Conservation (phyloP, 768 basidiomycete genomes). For the Multifurca ochricompacta region DNA sequence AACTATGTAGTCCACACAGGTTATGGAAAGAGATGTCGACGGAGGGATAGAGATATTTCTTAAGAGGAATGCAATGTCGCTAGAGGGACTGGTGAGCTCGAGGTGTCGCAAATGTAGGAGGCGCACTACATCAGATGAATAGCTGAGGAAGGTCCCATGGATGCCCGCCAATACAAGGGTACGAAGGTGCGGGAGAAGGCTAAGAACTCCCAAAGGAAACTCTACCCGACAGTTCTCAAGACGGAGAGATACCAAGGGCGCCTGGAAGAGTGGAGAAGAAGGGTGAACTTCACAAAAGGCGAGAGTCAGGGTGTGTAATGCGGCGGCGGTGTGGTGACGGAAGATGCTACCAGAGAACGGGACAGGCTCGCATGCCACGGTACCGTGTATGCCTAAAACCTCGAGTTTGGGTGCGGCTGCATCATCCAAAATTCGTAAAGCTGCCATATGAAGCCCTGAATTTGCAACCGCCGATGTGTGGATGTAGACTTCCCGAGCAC, state of each 20-base stretch:
- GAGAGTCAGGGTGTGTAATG: neutral
- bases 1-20: neutral
- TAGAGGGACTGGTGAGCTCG: neutral
- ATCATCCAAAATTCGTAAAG: neutral
- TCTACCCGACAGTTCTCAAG: neutral
- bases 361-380: neutral
- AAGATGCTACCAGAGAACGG: neutral
- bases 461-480: neutral
- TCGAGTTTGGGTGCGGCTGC: neutral
- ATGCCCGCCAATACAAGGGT: neutral
- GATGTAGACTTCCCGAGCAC: slow-evolving; percentile 4
- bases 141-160: neutral
- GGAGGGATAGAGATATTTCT: neutral
- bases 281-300: neutral
- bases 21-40: slow-evolving; percentile 1
- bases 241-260: neutral
- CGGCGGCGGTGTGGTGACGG: neutral
- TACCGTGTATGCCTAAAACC: neutral
- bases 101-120: neutral
- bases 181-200: neutral
- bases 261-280: neutral
- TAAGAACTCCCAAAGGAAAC: neutral
- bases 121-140: neutral
- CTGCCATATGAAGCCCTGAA: neutral
- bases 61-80: slow-evolving; percentile 1